Evolutionary conservation across 2,329 filamentous ascomycete species (phyloP), one percentile per base, ranked within the genome.

Genomic region (Exserohilum turcica): DNA sequence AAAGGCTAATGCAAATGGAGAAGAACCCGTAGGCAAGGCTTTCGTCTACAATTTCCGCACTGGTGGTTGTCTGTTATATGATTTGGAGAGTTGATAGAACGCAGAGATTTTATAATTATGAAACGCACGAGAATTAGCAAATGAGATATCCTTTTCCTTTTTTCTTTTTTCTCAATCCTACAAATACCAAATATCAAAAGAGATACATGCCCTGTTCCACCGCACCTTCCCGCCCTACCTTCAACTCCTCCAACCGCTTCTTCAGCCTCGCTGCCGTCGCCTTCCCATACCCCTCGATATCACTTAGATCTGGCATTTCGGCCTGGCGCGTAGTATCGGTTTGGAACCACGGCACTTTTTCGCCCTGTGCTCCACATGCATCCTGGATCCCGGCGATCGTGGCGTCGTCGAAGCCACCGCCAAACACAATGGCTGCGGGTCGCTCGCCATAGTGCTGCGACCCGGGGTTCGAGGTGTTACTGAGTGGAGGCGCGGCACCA

Each of bases 11-110:
- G 64, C 57, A 3, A 65, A 59, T n/a, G 71, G 76, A 3, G 83
- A 80, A 37, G 67, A 61, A 0, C 70, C 74, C 7, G 82, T 83
- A 19, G 82, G 84, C 40, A 90, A 92, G 71, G 89, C 90, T 9
- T 96, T 96, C 75, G 84, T 97, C 46, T 96, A 96, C 76, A 96
- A 96, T 67, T 96, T 95, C 65, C 82, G 92, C 54, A 95, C 91
- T 8, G 90, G 89, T 0, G 87, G 83, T 53, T 92, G 90, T 71
- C 82, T 96, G 44, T 91, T 93, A 70, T 96, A 96, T 74, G 92
- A 96, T 75, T 76, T 97, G 56, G 80, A 73, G 45, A 66, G 52
- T 40, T 74, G 53, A 18, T 42, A 42, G 15, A 24, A 24, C 21
- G 21, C 21, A 24, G 21, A 7, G 4, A 24, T 24, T 4, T 24